A percentile compares a stretch with the other conserved stretches of the same genome.
phyloP scores from a whole-genome alignment of 2,329 filamentous ascomycete species.

The Teratosphaeria zuluensis region DNA sequence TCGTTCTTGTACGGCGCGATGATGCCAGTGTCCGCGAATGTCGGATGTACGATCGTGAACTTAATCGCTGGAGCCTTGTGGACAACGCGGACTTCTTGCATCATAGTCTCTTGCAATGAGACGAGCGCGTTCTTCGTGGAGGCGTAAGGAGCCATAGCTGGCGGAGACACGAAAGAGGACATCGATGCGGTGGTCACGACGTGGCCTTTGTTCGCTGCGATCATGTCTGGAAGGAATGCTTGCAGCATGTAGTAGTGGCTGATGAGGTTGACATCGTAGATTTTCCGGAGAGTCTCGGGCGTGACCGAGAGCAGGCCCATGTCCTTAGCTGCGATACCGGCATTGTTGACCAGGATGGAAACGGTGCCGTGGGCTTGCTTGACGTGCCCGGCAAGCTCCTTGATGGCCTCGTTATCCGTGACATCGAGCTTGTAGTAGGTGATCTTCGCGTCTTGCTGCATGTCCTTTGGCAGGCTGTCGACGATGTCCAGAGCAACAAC shows the following conservation, averaged over 20 bases:
- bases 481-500: conserved; percentile 30
- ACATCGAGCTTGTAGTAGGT: conserved; percentile 38
- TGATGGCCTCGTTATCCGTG: conserved; percentile 37
- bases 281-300: conserved; percentile 34
- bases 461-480: conserved; percentile 22
- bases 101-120: conserved; percentile 43
- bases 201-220: conserved; percentile 43
- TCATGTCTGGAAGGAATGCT: conserved; percentile 45
- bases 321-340: conserved; percentile 37
- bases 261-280: conserved; percentile 45
- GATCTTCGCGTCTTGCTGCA: conserved; percentile 21
- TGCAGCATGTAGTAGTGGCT: conserved; percentile 41
- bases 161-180: conserved; percentile 36
- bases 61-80: conserved; percentile 35
- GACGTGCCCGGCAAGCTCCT: conserved; percentile 30
- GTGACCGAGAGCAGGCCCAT: conserved; percentile 35
- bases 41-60: conserved; percentile 33
- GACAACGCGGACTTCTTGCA: conserved; percentile 30
- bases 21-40: conserved; percentile 32
- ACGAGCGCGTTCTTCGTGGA: conserved; percentile 43
- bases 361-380: conserved; percentile 32
- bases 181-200: conserved; percentile 47
- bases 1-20: conserved; percentile 22
- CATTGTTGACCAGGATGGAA: conserved; percentile 41
- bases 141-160: conserved; percentile 38